These are phyloP conservation scores for Bruguiera parviflora DNA, from an alignment of 345 rosid genomes.

Conservation along the genomic window DNA sequence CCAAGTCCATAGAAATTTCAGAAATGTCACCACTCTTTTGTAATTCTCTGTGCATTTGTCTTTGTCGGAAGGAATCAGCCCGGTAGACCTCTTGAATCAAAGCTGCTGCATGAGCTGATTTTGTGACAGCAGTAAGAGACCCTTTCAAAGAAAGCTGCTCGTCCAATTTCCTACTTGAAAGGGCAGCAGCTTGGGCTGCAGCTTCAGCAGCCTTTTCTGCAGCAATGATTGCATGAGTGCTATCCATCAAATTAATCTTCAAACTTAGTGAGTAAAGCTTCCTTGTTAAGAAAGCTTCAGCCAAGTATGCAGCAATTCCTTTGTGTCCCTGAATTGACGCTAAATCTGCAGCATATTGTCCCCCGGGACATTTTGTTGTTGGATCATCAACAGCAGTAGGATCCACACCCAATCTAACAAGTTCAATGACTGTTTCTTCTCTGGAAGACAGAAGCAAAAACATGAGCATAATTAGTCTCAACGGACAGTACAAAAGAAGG, in stretches of 20 bases:
- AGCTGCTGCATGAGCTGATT: conserved; percentile 61
- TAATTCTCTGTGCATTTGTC: conserved; percentile 42
- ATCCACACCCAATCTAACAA: conserved; percentile 48
- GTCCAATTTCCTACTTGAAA: conserved; percentile 12
- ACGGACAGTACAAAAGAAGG: neutral
- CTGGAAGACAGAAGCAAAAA: conserved; percentile 28
- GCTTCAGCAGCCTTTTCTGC: conserved; percentile 26
- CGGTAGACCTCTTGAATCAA: conserved; percentile 51
- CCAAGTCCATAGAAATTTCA: conserved; percentile 40
- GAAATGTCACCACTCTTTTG: conserved; percentile 23
- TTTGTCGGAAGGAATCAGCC: conserved; percentile 36
- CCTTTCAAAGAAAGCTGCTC: conserved; percentile 47
- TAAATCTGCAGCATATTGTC: conserved; percentile 58
- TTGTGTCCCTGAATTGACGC: conserved; percentile 61
- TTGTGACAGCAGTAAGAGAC: conserved; percentile 62
- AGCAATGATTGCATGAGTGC: conserved; percentile 20
- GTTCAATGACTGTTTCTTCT: conserved; percentile 56
- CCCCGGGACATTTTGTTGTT: conserved; percentile 51
- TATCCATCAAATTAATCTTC: conserved; percentile 18
- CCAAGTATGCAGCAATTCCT: conserved; percentile 65
- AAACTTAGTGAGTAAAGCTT: conserved; percentile 42
- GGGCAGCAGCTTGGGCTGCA: conserved; percentile 18
- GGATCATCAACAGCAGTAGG: conserved; percentile 65
- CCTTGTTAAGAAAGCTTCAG: conserved; percentile 46
- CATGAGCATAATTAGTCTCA: conserved; percentile 5